A percentile compares a stretch with the other conserved stretches of the same genome.
Conservation (phyloP, 2,329 filamentous ascomycete genomes). For the Trematosphaeria pertusa region DNA sequence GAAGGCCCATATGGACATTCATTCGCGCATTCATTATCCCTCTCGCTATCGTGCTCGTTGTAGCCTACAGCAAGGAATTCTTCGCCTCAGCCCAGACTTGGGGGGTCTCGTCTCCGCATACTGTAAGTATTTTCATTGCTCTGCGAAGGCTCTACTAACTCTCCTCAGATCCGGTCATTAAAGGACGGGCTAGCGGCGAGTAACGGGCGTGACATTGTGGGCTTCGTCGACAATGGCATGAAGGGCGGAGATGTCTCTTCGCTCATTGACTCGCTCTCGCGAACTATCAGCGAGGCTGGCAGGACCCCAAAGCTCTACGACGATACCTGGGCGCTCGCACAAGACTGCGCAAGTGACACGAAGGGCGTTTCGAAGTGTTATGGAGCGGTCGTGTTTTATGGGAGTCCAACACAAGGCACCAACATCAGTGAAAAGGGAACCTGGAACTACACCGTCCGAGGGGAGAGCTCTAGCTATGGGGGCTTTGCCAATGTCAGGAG, state of each 20-base stretch:
- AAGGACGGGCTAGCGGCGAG: constrained; percentile 23
- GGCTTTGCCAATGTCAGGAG: constrained; percentile 22
- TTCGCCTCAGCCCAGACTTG: constrained; percentile 26
- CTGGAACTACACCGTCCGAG: constrained; percentile 38
- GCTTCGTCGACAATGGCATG: constrained; percentile 35
- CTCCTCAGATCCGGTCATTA: constrained; percentile 30
- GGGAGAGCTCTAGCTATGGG: background rate
- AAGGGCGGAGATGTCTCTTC: constrained; percentile 24
- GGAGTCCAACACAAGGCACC: constrained; percentile 40
- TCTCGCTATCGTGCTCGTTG: constrained; percentile 26
- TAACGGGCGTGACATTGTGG: constrained; percentile 24
- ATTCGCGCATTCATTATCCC: constrained; percentile 33
- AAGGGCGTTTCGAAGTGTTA: constrained; percentile 24
- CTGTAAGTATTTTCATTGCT: too few relatives aligned
- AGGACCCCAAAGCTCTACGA: constrained; percentile 22
- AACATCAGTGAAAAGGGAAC: constrained; percentile 18
- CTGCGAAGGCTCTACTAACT: too few relatives aligned
- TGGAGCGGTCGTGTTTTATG: constrained; percentile 27
- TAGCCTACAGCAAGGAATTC: constrained; percentile 32
- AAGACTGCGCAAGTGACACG: constrained; percentile 19
- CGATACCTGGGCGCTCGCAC: constrained; percentile 15
- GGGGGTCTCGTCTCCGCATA: constrained; percentile 29
- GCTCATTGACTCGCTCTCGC: constrained; percentile 28
- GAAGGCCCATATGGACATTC: constrained; percentile 28
- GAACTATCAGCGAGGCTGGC: constrained; percentile 22